Percentiles rank a stretch among this genome's conserved stretches.
Evolutionary conservation across 148 eudicot species (phyloP).

Genomic region (Beta vulgaris): DNA sequence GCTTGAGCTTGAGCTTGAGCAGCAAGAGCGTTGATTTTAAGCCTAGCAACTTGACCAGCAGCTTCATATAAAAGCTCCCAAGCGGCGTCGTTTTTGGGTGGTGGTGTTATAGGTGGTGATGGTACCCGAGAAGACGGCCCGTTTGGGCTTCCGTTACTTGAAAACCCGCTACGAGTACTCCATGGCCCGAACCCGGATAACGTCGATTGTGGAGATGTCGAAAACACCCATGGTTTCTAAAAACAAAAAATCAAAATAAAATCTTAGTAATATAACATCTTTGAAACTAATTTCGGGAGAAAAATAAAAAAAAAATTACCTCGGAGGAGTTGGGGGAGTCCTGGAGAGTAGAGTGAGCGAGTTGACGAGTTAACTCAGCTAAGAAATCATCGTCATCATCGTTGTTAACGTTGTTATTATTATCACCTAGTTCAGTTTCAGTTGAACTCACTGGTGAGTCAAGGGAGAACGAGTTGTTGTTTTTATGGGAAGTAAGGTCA

Average conservation of each 20-base stretch:
- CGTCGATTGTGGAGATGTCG: constrained; percentile 71
- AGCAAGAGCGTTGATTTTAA: constrained; percentile 42
- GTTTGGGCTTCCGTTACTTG: constrained; percentile 40
- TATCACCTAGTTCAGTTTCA: constrained; percentile 35
- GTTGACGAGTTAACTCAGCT: constrained; percentile 45
- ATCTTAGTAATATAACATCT: too few species aligned
- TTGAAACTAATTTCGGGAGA: background rate
- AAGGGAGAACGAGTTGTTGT: constrained; percentile 19
- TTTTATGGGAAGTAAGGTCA: constrained; percentile 13
- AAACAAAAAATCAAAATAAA: constrained; percentile 1
- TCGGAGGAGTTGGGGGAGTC: constrained; percentile 27
- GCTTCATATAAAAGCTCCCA: constrained; percentile 53
- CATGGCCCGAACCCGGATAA: constrained; percentile 38
- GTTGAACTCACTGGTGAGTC: constrained; percentile 42
- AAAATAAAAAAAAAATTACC: constrained; percentile 7
- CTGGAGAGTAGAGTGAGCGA: constrained; percentile 40
- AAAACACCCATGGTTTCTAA: constrained; percentile 37
- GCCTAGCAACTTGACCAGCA: constrained; percentile 51
- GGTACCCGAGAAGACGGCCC: constrained; percentile 44
- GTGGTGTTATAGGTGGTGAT: constrained; percentile 40
- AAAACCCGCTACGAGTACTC: constrained; percentile 32
- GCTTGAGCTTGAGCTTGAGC: constrained; percentile 25
- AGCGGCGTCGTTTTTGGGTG: constrained; percentile 35
- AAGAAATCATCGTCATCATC: constrained; percentile 47
- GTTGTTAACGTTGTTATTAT: constrained; percentile 29